These are phyloP conservation scores for Malus asiatica DNA, from an alignment of 306 rosid genomes.

Conservation along the genomic window DNA sequence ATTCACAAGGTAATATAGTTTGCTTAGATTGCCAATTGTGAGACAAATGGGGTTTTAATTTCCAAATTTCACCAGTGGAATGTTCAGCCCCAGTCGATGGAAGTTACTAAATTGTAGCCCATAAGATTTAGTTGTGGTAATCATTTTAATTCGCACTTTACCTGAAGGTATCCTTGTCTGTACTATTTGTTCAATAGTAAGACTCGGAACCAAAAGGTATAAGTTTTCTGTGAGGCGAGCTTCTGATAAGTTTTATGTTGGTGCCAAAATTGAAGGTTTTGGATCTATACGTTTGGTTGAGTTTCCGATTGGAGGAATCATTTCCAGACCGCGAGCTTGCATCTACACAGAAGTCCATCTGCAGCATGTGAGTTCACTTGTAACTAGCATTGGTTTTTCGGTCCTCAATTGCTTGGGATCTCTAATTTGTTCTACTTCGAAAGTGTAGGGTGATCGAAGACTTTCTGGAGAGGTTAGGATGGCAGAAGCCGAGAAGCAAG, in stretches of 20 bases:
- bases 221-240: not conserved
- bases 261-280: constrained; percentile 59
- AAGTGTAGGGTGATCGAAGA: constrained; percentile 76
- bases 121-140: no score
- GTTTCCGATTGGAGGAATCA: constrained; percentile 76
- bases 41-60: not conserved
- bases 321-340: constrained; percentile 84
- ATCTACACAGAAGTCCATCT: constrained; percentile 66
- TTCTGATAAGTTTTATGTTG: constrained; percentile 2
- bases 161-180: not conserved
- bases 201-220: not conserved
- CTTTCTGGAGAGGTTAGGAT: constrained; percentile 67
- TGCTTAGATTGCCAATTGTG: not conserved
- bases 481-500: constrained; percentile 51
- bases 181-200: not conserved
- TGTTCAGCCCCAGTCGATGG: not conserved
- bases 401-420: not conserved
- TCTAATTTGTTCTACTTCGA: constrained; percentile 6
- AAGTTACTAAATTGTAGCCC: not conserved
- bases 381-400: not conserved
- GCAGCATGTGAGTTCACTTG: constrained; percentile 60
- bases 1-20: constrained; percentile 65
- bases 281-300: constrained; percentile 96
- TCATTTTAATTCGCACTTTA: not conserved
- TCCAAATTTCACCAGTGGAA: not conserved